Evolutionary conservation across 768 basidiomycete genomes (phyloP), one percentile per base, ranked within the genome.

Genomic region (Neoboletus magnificus): DNA sequence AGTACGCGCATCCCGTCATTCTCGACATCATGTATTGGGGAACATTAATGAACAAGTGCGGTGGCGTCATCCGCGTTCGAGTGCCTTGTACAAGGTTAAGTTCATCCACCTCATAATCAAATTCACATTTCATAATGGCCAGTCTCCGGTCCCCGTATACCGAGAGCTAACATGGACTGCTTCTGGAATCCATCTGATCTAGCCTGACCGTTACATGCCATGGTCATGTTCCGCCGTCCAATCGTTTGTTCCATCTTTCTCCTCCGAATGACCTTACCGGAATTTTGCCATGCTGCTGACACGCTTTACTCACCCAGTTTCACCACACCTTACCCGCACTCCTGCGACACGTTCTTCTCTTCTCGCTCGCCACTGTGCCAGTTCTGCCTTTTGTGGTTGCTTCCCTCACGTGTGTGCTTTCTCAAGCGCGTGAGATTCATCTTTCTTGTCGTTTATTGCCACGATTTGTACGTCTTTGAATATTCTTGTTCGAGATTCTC

Each of bases 311-410:
- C 57, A 50, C 47, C 65, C 73, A 64, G 62, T 62, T 60, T 64
- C 52, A 66, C 71, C 70, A 62, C 79, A 78, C 80, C 81, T 76
- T 80, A 77, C 80, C 84, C 79, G 82, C 83, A 79, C 77, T 76
- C 79, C 74, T 76, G 74, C 72, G 80, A 79, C 83, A 85, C 81
- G 84, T 84, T 84, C 71, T 69, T 73, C 70, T 74, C 71, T 73
- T 74, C 67, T 70, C 71, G 62, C 71, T 73, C 73, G 69, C 82
- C 83, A 79, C 70, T 68, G 60, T 74, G 67, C 73, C 82, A 58
- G 57, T 79, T 71, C 69, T 87, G 72, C 85, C 84, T 77, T 79
- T 82, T 81, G 61, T 50, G 76, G 81, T 51, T 53, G 69, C 74
- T 79, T 79, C 78, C 74, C 74, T 55, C 58, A 55, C 63, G 64